These are phyloP conservation scores for Cystobasidiaceae sp. DNA, from an alignment of 1,284 basidiomycete species.

Conservation along the genomic window DNA sequence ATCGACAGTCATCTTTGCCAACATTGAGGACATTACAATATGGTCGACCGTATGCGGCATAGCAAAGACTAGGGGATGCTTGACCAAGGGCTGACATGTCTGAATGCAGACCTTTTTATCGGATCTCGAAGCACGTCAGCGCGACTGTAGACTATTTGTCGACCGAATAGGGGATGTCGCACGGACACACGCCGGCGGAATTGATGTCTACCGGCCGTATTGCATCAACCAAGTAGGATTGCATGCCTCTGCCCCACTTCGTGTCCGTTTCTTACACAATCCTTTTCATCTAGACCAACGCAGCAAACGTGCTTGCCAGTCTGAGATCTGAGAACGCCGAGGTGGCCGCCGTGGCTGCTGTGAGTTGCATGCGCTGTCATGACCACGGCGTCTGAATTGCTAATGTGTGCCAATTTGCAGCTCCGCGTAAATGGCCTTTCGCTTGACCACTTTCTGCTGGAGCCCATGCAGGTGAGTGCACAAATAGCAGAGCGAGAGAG, in stretches of 20 bases:
- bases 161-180: slow-evolving; percentile 83
- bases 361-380: slow-evolving; percentile 43
- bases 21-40: slow-evolving; percentile 82
- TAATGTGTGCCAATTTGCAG: neutral
- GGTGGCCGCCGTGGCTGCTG: slow-evolving; percentile 64
- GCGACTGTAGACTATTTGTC: slow-evolving; percentile 80
- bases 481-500: too few relatives aligned
- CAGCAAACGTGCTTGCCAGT: slow-evolving; percentile 70
- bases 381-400: neutral
- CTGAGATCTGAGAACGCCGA: slow-evolving; percentile 63
- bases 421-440: slow-evolving; percentile 68
- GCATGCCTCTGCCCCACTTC: neutral
- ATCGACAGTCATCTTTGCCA: slow-evolving; percentile 78
- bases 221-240: slow-evolving; percentile 72
- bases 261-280: neutral
- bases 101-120: slow-evolving; percentile 64
- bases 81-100: slow-evolving; percentile 11
- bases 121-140: slow-evolving; percentile 82
- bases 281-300: slow-evolving; percentile 49
- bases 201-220: slow-evolving; percentile 64
- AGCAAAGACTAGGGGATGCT: slow-evolving; percentile 3
- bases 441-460: slow-evolving; percentile 80
- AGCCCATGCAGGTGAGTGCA: slow-evolving; percentile 68
- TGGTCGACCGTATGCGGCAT: slow-evolving; percentile 64
- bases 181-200: slow-evolving; percentile 63